Evolutionary conservation across 345 rosid species (phyloP), one percentile per base, ranked within the genome.

Genomic region (Gossypium mustelinum): DNA sequence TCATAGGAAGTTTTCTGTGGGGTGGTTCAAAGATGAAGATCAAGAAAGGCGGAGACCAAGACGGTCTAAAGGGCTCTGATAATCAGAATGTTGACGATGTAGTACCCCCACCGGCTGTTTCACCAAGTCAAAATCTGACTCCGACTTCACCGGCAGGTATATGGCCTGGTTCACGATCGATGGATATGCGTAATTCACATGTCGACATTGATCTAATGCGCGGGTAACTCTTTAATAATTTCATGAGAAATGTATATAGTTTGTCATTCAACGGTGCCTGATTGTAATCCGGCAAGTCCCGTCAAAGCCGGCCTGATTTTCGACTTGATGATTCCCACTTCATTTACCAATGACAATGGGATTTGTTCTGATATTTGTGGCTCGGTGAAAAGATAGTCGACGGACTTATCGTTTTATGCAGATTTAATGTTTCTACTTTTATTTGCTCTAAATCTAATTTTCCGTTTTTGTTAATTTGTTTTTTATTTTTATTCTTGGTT

Each of bases 201-300:
- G 73, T 84, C 11, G 98, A 87, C 89, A 91, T 95, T 68, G 99
- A 95, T 86, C 86, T 95, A 76, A 92, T 90, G 98, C 92, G 93
- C 12, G 93, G 97, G 8, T 91, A 89, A 92, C 72, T 65, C 56
- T 66, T 65, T 45, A 13, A 71, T 74, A 73, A 29, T 63, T 63
- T 62, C 47, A 22, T 22, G 68, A 80, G 79, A 79, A 67, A 67
- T 83, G 86, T 86, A 67, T 66, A 88, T 82, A 85, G 51, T 48
- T 73, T 64, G 81, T 70, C 55, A 80, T 75, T 68, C 62, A 73
- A 79, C 67, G 34, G 69, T 65, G 34, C 51, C 59, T 66, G 80
- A 74, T 73, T 79, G 77, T 83, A 62, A 60, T 39, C 67, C 51
- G 16, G 57, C 73, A 45, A 50, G 59, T 68, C 34, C 73, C 52